These are phyloP conservation scores for Saururus chinensis DNA, from an alignment of 164 flowering plant genomes.

Conservation along the genomic window DNA sequence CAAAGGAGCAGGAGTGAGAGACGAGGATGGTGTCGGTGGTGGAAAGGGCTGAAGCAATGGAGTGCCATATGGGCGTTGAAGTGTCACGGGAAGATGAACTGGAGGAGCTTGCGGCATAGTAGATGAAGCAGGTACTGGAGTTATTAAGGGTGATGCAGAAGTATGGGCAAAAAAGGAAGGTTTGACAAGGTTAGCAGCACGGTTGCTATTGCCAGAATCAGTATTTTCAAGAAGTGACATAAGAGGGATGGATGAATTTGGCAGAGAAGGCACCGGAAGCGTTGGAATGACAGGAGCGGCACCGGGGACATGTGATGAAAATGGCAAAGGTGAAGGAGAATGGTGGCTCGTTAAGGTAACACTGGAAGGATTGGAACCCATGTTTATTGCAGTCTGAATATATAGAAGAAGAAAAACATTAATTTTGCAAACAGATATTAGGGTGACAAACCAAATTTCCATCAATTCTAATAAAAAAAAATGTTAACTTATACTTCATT, in stretches of 20 bases:
- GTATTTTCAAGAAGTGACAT: slow-evolving; percentile 37
- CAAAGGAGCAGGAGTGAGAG: slow-evolving; percentile 45
- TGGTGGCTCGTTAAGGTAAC: slow-evolving; percentile 11
- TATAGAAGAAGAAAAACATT: not conserved
- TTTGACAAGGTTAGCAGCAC: slow-evolving; percentile 31
- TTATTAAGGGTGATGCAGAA: slow-evolving; percentile 28
- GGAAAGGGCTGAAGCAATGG: slow-evolving; percentile 88
- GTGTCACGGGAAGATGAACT: slow-evolving; percentile 39
- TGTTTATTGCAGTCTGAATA: slow-evolving; percentile 22
- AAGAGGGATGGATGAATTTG: slow-evolving; percentile 34
- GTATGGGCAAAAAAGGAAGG: slow-evolving; percentile 39
- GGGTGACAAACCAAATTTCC: no score
- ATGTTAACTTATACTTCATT: no score
- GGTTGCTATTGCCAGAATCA: slow-evolving; percentile 27
- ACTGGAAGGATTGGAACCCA: slow-evolving; percentile 18
- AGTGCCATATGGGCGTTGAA: slow-evolving; percentile 67
- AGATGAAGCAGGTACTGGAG: slow-evolving; percentile 36
- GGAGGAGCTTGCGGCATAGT: slow-evolving; percentile 59
- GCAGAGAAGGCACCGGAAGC: slow-evolving; percentile 29
- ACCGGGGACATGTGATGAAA: slow-evolving; percentile 25
- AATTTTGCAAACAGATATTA: no score
- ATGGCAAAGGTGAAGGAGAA: slow-evolving; percentile 11
- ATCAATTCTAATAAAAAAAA: no score
- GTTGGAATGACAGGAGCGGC: slow-evolving; percentile 25
- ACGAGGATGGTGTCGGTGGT: slow-evolving; percentile 75